Percentiles rank a stretch among this genome's conserved stretches.
phyloP scores from a whole-genome alignment of 495 filamentous ascomycete genomes.

The Diplogelasinospora grovesii region DNA sequence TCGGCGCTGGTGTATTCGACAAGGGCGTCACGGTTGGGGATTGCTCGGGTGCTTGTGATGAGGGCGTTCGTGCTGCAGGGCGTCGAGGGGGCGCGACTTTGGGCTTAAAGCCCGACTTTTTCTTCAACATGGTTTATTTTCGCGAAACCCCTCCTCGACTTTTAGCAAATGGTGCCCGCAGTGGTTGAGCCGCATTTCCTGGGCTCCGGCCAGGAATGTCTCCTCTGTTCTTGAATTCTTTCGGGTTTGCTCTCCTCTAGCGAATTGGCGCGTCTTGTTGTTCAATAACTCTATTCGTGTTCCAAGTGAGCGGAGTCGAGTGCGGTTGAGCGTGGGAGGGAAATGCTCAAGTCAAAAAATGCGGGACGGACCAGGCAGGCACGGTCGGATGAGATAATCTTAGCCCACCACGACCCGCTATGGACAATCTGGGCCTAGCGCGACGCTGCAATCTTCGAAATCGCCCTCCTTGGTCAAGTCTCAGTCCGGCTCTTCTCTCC shows the following conservation, averaged over 20 bases:
- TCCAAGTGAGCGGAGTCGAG: neutral
- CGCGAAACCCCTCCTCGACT: too few species aligned
- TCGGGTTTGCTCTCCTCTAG: too few species aligned
- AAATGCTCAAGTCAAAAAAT: too few species aligned
- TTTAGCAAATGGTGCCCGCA: constrained; percentile 5
- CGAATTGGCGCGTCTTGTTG: too few species aligned
- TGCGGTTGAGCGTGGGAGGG: neutral
- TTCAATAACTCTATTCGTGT: too few species aligned
- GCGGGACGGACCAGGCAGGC: too few species aligned
- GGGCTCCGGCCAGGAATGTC: too few species aligned
- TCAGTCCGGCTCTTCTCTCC: constrained; percentile 20
- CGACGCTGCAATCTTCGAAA: constrained; percentile 19
- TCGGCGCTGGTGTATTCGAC: constrained; percentile 11
- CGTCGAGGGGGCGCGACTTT: constrained; percentile 22
- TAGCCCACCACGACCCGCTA: constrained; percentile 9
- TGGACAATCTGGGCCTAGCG: constrained; percentile 14
- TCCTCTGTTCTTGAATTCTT: too few species aligned
- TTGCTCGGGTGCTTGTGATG: constrained; percentile 10
- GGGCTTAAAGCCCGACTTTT: constrained; percentile 40
- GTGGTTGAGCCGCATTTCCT: neutral
- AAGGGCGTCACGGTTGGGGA: constrained; percentile 1
- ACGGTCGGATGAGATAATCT: too few species aligned
- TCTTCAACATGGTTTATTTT: constrained; percentile 42
- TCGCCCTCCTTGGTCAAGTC: constrained; percentile 18
- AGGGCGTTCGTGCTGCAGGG: constrained; percentile 3